Evolutionary conservation across 371 early-diverging fungal species (phyloP).

Genomic region (Mucor lusitanicus): DNA sequence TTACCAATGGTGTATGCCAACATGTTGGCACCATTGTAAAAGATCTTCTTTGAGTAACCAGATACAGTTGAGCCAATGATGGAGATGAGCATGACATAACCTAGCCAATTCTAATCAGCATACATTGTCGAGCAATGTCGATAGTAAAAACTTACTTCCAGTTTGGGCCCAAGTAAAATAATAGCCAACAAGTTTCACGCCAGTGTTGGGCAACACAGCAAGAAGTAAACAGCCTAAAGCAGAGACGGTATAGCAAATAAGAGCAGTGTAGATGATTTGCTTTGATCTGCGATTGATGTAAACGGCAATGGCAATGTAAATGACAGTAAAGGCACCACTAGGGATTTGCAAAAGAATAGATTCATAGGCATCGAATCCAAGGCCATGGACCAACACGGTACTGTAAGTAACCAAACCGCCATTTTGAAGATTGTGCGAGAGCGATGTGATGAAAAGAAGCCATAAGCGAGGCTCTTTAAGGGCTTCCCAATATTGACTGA

Average conservation of each 20-base stretch:
- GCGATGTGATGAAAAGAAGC: conserved; percentile 13
- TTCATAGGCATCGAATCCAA: conserved; percentile 34
- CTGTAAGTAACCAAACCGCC: conserved; percentile 35
- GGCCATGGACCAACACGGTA: conserved; percentile 26
- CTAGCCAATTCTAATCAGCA: neutral
- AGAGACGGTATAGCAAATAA: conserved; percentile 15
- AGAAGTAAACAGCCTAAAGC: conserved; percentile 26
- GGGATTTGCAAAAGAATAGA: conserved; percentile 41
- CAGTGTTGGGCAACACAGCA: conserved; percentile 22
- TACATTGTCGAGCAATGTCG: neutral
- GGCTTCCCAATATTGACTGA: conserved; percentile 23
- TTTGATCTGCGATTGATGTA: conserved; percentile 18
- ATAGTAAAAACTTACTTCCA: conserved; percentile 8
- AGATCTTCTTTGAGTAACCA: conserved; percentile 46
- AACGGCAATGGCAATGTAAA: conserved; percentile 14
- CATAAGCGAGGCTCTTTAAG: conserved; percentile 26
- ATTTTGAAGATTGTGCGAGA: conserved; percentile 28
- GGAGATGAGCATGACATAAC: conserved; percentile 24
- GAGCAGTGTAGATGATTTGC: conserved; percentile 18
- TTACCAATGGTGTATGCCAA: conserved; percentile 33
- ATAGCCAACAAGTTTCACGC: conserved; percentile 32
- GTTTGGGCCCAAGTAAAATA: conserved; percentile 25
- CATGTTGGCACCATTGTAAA: conserved; percentile 28
- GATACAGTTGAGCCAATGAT: conserved; percentile 31
- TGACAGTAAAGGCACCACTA: conserved; percentile 22